A percentile compares a stretch with the other conserved stretches of the same genome.
phyloP scores from a whole-genome alignment of 2,329 filamentous ascomycete species.

The Leptosphaerulina australis region DNA sequence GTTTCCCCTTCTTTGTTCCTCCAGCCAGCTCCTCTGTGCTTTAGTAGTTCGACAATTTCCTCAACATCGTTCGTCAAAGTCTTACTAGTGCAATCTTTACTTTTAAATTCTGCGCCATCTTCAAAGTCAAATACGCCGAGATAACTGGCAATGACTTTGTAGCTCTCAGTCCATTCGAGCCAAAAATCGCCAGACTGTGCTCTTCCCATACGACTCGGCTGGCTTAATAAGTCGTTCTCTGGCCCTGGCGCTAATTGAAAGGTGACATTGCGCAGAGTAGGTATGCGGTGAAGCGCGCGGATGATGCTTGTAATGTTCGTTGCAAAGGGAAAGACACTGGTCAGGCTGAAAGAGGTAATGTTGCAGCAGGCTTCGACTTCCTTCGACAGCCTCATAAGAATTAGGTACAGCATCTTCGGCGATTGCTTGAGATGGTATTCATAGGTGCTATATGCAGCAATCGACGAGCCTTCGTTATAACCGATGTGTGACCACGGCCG shows the following conservation, averaged over 20 bases:
- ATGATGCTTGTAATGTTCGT: conserved; percentile 58
- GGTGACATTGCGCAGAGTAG: conserved; percentile 42
- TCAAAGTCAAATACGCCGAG: conserved; percentile 30
- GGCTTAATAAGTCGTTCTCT: conserved; percentile 48
- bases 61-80: conserved; percentile 30
- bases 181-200: conserved; percentile 52
- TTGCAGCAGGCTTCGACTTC: conserved; percentile 36
- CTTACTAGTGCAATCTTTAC: conserved; percentile 31
- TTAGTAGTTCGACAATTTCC: conserved; percentile 31
- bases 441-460: conserved; percentile 72
- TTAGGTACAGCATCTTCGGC: conserved; percentile 64
- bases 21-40: conserved; percentile 34
- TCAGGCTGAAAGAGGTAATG: conserved; percentile 61
- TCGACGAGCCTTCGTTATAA: conserved; percentile 77
- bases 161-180: conserved; percentile 45
- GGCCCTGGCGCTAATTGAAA: conserved; percentile 53
- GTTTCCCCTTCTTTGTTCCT: conserved; percentile 19
- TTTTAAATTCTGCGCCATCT: conserved; percentile 31
- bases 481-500: conserved; percentile 68
- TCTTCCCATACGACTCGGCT: conserved; percentile 48
- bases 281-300: conserved; percentile 34
- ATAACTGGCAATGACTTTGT: conserved; percentile 34
- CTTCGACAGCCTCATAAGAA: conserved; percentile 45
- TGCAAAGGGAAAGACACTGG: conserved; percentile 70
- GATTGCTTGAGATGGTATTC: conserved; percentile 71